These are phyloP conservation scores for Copromyces sp. DNA, from an alignment of 495 filamentous ascomycete species.

Conservation along the genomic window DNA sequence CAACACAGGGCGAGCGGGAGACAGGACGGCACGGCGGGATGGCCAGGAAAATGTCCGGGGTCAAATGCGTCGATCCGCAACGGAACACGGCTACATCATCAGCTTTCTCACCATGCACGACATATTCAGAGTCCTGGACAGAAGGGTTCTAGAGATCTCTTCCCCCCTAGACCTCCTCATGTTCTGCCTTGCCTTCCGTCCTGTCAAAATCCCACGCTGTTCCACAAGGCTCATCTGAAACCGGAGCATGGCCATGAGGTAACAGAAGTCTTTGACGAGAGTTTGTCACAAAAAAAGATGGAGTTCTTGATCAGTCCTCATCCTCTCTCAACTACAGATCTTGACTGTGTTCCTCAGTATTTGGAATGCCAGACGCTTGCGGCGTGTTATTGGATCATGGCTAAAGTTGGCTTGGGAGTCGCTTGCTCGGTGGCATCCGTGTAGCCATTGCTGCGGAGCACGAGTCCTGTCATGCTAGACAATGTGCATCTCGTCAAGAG, in stretches of 20 bases:
- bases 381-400: neutral
- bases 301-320: neutral
- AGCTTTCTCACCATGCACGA: neutral
- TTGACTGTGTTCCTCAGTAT: neutral
- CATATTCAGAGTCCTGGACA: neutral
- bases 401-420: neutral
- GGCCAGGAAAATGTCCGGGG: neutral
- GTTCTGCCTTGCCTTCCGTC: constrained; percentile 10
- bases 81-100: neutral
- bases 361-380: neutral
- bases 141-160: neutral
- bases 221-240: constrained; percentile 10
- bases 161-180: constrained; percentile 11
- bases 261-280: neutral
- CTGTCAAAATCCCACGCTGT: constrained; percentile 18
- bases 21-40: neutral
- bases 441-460: neutral
- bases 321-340: neutral
- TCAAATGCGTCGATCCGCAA: neutral
- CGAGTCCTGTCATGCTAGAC: neutral
- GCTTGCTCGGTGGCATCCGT: neutral
- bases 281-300: neutral
- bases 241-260: neutral
- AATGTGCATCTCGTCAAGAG: neutral
- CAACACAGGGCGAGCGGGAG: neutral